Percentiles rank a stretch among this genome's conserved stretches.
These are phyloP conservation scores for Mycena belliarum DNA, from an alignment of 768 basidiomycete species.

Conservation along the genomic window DNA sequence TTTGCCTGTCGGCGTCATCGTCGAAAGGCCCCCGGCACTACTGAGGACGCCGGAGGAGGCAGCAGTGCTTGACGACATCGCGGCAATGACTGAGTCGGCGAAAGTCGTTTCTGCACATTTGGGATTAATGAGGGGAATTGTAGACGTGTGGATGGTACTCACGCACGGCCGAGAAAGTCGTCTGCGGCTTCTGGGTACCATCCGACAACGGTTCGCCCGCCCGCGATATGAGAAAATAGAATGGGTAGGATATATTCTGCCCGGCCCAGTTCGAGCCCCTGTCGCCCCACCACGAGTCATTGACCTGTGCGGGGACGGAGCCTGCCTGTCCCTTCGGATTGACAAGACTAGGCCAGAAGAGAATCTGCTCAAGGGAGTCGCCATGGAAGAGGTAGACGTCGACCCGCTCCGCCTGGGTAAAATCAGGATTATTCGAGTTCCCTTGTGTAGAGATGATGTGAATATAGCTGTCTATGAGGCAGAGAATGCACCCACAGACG, in stretches of 20 bases:
- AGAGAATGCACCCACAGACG: conserved; percentile 62
- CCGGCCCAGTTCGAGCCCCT: conserved; percentile 52
- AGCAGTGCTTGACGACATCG: conserved; percentile 40
- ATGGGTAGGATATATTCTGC: conserved; percentile 61
- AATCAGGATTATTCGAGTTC: conserved; percentile 71
- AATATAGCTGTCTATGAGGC: conserved; percentile 5
- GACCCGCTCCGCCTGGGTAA: conserved; percentile 61
- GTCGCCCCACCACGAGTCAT: conserved; percentile 75
- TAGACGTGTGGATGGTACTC: conserved; percentile 36
- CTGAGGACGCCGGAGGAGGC: not conserved
- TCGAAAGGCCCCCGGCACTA: not conserved
- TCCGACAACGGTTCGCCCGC: conserved; percentile 49
- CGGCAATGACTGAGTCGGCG: conserved; percentile 64
- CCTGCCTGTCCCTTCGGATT: conserved; percentile 60
- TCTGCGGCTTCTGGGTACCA: conserved; percentile 60
- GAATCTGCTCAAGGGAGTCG: conserved; percentile 56
- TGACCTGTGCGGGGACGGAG: conserved; percentile 49
- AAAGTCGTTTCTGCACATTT: conserved; percentile 63
- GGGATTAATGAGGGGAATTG: conserved; percentile 2
- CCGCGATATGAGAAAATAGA: conserved; percentile 74
- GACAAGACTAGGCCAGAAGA: conserved; percentile 38
- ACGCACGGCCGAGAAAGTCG: conserved; percentile 83
- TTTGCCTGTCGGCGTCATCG: conserved; percentile 22
- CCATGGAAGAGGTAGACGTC: conserved; percentile 79
- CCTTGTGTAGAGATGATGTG: conserved; percentile 43